These are phyloP conservation scores for Gossypium lobatum DNA, from an alignment of 441 rosid genomes.

Conservation along the genomic window DNA sequence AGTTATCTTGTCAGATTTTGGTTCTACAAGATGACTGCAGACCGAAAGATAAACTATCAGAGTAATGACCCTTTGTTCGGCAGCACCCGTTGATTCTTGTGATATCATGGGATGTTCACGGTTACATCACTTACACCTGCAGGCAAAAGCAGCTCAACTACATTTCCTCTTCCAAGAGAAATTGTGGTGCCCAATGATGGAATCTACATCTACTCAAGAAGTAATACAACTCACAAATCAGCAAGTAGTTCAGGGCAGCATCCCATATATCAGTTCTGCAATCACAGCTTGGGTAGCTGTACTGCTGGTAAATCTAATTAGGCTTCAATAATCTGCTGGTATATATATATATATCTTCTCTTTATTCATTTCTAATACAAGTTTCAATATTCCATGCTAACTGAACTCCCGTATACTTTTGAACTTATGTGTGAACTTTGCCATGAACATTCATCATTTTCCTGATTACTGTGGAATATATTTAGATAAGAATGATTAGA, in stretches of 20 bases:
- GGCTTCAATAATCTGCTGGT: not conserved
- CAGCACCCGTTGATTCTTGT: constrained; percentile 38
- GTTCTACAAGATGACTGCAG: constrained; percentile 40
- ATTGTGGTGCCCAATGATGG: constrained; percentile 14
- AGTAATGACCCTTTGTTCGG: constrained; percentile 27
- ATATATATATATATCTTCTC: not conserved
- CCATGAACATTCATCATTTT: not conserved
- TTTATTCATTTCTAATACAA: not conserved
- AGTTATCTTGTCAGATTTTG: constrained; percentile 33
- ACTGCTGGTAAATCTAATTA: constrained; percentile 35
- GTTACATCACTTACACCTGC: constrained; percentile 13
- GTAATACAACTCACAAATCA: constrained; percentile 19
- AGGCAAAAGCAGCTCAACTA: constrained; percentile 12
- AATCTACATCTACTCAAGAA: constrained; percentile 16
- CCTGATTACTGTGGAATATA: not conserved
- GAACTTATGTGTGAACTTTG: not conserved
- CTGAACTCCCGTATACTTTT: not conserved
- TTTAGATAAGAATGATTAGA: not conserved
- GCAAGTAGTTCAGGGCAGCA: constrained; percentile 22
- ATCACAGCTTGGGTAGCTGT: constrained; percentile 20
- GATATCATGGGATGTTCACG: constrained; percentile 21
- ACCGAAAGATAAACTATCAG: constrained; percentile 31
- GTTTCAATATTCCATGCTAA: not conserved
- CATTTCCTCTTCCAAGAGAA: constrained; percentile 20
- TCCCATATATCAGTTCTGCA: constrained; percentile 15